A percentile compares a stretch with the other conserved stretches of the same genome.
Conservation (phyloP, 441 rosid genomes). For the Populus hybrid region DNA sequence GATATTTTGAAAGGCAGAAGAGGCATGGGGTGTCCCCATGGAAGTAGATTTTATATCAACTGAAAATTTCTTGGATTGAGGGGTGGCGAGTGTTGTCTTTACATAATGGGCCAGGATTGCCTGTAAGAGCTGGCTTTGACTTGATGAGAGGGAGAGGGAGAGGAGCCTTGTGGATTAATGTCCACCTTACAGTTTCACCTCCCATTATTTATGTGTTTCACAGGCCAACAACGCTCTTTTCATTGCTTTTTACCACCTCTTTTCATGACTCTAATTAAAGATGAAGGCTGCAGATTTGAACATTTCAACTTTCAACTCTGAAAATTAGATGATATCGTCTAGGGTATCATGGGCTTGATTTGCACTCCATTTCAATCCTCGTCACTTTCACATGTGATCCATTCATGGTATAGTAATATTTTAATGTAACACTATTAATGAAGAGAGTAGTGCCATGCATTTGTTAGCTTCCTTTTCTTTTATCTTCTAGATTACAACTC, state of each 20-base stretch:
- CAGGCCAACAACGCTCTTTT: conserved; percentile 43
- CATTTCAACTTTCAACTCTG: conserved; percentile 23
- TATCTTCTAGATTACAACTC: no score
- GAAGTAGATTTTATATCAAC: neutral
- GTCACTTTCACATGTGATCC: neutral
- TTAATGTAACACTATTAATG: no score
- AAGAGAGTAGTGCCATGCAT: no score
- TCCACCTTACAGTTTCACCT: conserved; percentile 30
- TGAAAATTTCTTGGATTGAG: conserved; percentile 4
- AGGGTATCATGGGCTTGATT: neutral
- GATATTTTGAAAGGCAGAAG: conserved; percentile 12
- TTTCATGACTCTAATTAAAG: conserved; percentile 53
- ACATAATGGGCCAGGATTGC: conserved; percentile 14
- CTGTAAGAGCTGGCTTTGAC: conserved; percentile 21
- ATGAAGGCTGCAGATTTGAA: conserved; percentile 2
- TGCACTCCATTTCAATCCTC: neutral
- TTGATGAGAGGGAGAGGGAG: neutral
- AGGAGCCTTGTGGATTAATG: conserved; percentile 39
- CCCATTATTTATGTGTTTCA: conserved; percentile 43
- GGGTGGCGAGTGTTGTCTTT: conserved; percentile 11
- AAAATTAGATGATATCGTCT: neutral
- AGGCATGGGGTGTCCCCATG: conserved; percentile 28
- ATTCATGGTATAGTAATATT: no score
- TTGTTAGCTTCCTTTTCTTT: no score
- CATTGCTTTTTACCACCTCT: conserved; percentile 36